A percentile compares a stretch with the other conserved stretches of the same genome.
These are phyloP conservation scores for Clitopilus passeckerianus DNA, from an alignment of 768 basidiomycete genomes.

Conservation along the genomic window DNA sequence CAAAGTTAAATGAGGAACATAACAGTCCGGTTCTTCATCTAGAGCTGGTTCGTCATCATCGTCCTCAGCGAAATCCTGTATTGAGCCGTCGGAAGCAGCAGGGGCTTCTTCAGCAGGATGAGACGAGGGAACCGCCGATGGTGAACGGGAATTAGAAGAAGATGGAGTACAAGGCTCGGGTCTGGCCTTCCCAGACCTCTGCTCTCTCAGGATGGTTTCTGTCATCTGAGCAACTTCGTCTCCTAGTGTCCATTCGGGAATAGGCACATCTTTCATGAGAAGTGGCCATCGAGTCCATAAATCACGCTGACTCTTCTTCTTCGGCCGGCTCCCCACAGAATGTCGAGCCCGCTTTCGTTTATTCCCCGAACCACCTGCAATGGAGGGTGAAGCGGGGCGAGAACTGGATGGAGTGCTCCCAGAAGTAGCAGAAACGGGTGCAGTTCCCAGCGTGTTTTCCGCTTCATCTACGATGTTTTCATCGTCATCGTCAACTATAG, in stretches of 20 bases:
- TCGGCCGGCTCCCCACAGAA: background rate
- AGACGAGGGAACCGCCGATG: background rate
- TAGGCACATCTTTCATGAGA: slow-evolving; percentile 49
- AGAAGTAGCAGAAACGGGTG: background rate
- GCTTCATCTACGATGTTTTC: slow-evolving; percentile 13
- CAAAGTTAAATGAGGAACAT: slow-evolving; percentile 32
- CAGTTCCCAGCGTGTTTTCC: background rate
- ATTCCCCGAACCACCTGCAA: background rate
- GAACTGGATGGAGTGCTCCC: slow-evolving; percentile 1
- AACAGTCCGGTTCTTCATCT: slow-evolving; percentile 20
- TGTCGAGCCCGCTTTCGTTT: background rate
- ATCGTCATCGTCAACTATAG: slow-evolving; percentile 20
- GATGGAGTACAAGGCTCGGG: background rate
- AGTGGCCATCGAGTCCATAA: slow-evolving; percentile 80
- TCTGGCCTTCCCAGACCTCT: background rate
- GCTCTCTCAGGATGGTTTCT: slow-evolving; percentile 25
- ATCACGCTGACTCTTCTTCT: slow-evolving; percentile 28
- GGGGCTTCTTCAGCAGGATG: background rate
- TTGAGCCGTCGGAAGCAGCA: background rate
- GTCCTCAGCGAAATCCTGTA: background rate
- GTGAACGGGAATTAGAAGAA: background rate
- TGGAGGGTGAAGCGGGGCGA: slow-evolving; percentile 8
- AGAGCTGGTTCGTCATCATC: slow-evolving; percentile 11
- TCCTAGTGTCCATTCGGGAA: slow-evolving; percentile 66
- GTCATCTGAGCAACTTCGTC: slow-evolving; percentile 60